A percentile compares a stretch with the other conserved stretches of the same genome.
Evolutionary conservation across 306 rosid species (phyloP).

Genomic region (Gastrolobium bilobum): DNA sequence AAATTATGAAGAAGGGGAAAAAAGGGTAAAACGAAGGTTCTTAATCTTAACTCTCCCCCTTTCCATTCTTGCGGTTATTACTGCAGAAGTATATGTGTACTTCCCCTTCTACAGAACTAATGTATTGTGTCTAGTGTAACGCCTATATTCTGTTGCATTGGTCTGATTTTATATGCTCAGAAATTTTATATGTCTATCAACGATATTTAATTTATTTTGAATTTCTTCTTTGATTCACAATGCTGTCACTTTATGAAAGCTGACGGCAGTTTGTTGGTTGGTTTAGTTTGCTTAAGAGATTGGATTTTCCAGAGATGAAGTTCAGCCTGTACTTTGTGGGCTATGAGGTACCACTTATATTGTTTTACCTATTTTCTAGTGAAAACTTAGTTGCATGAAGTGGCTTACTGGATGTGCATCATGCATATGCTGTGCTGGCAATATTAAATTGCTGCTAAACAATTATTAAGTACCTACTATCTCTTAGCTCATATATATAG

Average conservation of each 20-base stretch:
- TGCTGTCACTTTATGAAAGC: constrained; percentile 27
- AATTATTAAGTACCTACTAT: not conserved
- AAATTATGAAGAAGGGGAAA: not conserved
- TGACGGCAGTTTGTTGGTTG: constrained; percentile 38
- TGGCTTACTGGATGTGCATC: constrained; percentile 36
- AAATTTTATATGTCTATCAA: constrained; percentile 17
- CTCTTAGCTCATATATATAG: constrained; percentile 5
- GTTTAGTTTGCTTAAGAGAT: constrained; percentile 87
- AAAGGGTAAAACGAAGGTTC: not conserved
- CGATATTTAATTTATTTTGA: not conserved
- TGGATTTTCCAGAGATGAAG: constrained; percentile 94
- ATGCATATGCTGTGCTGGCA: constrained; percentile 8
- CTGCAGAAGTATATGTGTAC: not conserved
- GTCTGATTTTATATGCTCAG: not conserved
- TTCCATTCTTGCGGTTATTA: not conserved
- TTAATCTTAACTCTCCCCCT: not conserved
- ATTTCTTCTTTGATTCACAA: constrained; percentile 2
- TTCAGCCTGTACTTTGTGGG: constrained; percentile 93
- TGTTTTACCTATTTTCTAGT: constrained; percentile 17
- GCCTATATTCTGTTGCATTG: not conserved
- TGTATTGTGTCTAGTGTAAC: constrained; percentile 4
- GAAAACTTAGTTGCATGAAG: constrained; percentile 39
- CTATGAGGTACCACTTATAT: constrained; percentile 69
- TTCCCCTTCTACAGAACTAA: not conserved
- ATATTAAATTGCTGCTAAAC: constrained; percentile 15